phyloP scores from a whole-genome alignment of 495 filamentous ascomycete genomes.

The Lasiosphaeria hispida region DNA sequence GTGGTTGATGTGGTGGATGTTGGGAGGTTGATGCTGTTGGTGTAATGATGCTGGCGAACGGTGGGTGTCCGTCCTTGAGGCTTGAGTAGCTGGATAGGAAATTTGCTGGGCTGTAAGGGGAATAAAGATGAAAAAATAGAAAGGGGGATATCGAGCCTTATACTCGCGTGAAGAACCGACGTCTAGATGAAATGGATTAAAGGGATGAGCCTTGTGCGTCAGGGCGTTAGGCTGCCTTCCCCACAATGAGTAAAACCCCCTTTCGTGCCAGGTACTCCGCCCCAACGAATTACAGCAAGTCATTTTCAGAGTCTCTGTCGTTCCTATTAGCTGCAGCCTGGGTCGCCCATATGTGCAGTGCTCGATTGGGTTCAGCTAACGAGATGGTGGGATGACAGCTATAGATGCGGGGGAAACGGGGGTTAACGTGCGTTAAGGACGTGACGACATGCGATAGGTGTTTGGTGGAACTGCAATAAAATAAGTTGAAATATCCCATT shows the following conservation, averaged over 20 bases:
- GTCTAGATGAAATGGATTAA: background rate
- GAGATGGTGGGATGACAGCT: background rate
- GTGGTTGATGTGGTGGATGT: too few relatives aligned
- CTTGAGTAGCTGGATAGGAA: background rate
- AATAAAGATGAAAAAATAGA: background rate
- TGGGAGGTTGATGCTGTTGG: too few relatives aligned
- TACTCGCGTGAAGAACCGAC: background rate
- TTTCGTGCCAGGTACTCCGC: background rate
- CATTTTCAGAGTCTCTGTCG: too few relatives aligned
- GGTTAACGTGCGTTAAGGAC: background rate
- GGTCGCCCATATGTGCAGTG: conserved; percentile 3
- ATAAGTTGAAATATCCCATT: background rate
- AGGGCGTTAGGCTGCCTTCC: background rate
- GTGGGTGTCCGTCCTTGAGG: background rate
- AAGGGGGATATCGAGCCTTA: background rate
- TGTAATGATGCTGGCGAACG: background rate
- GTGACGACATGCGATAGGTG: too few relatives aligned
- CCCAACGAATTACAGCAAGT: too few relatives aligned
- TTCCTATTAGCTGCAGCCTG: too few relatives aligned
- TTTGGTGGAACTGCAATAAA: too few relatives aligned
- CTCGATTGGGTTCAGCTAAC: background rate
- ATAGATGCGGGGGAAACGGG: background rate
- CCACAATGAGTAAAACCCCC: background rate
- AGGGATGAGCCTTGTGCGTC: too few relatives aligned
- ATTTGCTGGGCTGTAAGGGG: background rate